phyloP scores from a whole-genome alignment of 257 asterid genomes.

The Solanum piurae region DNA sequence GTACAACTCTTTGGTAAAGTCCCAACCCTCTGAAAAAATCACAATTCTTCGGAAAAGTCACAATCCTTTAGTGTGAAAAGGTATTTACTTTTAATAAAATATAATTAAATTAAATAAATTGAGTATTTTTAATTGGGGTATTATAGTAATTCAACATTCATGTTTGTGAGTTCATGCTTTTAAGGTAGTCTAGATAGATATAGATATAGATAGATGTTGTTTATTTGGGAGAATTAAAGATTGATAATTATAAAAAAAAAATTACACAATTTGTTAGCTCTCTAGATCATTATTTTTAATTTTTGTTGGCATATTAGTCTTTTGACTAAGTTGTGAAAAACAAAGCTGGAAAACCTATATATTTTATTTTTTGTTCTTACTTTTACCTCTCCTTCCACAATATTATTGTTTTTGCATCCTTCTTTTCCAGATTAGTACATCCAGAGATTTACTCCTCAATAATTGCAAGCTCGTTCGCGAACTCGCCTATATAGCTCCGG shows the following conservation, averaged over 20 bases:
- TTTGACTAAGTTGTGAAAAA: not conserved
- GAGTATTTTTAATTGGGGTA: too few species aligned
- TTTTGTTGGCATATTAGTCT: not conserved
- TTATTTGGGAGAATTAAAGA: not conserved
- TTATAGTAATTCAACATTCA: too few species aligned
- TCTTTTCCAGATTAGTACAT: not conserved
- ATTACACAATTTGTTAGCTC: not conserved
- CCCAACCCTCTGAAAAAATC: too few species aligned
- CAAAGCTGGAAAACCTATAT: not conserved
- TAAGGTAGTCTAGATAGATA: too few species aligned
- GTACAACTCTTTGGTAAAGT: too few species aligned
- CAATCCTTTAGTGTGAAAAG: too few species aligned
- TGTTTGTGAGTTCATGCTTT: too few species aligned
- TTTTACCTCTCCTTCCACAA: not conserved
- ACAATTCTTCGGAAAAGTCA: too few species aligned
- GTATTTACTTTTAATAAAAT: too few species aligned
- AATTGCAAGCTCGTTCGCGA: not conserved
- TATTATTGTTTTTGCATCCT: not conserved
- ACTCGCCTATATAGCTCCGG: not conserved
- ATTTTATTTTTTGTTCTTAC: not conserved
- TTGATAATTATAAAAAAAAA: not conserved
- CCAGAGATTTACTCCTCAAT: not conserved
- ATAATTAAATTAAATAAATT: too few species aligned
- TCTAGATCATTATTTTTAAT: not conserved
- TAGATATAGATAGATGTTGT: not conserved